A percentile compares a stretch with the other conserved stretches of the same genome.
These are phyloP conservation scores for Dichomitus squalens DNA, from an alignment of 1,284 basidiomycete species.

Conservation along the genomic window DNA sequence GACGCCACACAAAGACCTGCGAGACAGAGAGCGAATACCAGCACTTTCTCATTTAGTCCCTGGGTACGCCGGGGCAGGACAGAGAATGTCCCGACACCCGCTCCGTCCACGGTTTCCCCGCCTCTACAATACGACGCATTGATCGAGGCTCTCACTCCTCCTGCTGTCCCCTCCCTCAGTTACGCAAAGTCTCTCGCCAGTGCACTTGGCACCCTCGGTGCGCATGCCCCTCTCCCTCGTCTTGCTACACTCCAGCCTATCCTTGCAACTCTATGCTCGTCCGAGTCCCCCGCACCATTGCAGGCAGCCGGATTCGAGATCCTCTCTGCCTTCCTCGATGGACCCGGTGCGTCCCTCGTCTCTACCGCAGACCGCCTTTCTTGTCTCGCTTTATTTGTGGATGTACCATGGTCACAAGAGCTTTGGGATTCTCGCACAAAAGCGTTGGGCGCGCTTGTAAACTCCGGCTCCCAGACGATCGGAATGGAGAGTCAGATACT, in stretches of 20 bases:
- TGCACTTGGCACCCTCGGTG: constrained; percentile 25
- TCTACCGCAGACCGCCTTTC: constrained; percentile 58
- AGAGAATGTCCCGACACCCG: constrained; percentile 35
- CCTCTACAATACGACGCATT: constrained; percentile 34
- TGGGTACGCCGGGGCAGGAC: constrained; percentile 45
- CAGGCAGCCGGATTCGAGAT: constrained; percentile 73
- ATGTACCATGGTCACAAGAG: constrained; percentile 57
- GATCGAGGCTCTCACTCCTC: constrained; percentile 36
- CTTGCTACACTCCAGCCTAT: constrained; percentile 51
- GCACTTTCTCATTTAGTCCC: constrained; percentile 37
- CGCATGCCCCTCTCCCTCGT: constrained; percentile 28
- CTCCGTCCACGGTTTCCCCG: constrained; percentile 26
- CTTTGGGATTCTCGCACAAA: constrained; percentile 71
- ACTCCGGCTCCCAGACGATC: constrained; percentile 56
- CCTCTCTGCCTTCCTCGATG: constrained; percentile 66
- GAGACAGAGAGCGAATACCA: constrained; percentile 50
- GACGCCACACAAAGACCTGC: constrained; percentile 36
- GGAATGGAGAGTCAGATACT: constrained; percentile 65
- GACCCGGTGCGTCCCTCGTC: constrained; percentile 45
- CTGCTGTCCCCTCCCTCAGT: constrained; percentile 37
- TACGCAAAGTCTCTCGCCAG: constrained; percentile 33
- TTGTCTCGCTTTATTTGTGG: constrained; percentile 63
- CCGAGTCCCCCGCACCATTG: constrained; percentile 52
- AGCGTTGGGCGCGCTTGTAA: constrained; percentile 62
- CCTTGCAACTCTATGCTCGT: constrained; percentile 56